phyloP scores from a whole-genome alignment of 208 protist species.

The Angomonas ambiguus region DNA sequence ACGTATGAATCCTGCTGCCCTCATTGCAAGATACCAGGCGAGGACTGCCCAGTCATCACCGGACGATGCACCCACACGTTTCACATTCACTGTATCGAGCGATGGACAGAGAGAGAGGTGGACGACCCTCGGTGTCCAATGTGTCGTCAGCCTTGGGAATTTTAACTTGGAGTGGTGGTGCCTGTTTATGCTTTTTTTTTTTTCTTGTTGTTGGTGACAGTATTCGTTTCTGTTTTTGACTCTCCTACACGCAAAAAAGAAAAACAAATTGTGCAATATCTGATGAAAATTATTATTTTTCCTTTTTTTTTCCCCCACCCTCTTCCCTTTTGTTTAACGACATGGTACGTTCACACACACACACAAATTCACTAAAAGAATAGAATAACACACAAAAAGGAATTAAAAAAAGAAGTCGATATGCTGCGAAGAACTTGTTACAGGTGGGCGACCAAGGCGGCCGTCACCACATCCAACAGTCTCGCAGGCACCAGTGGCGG shows the following conservation, averaged over 20 bases:
- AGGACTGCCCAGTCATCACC: constrained; percentile 96
- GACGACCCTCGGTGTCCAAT: constrained; percentile 68
- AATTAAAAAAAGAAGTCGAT: too few relatives aligned
- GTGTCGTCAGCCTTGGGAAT: constrained; percentile 79
- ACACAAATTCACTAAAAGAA: too few relatives aligned
- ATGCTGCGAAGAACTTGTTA: neutral
- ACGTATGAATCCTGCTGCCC: constrained; percentile 85
- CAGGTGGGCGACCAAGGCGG: neutral
- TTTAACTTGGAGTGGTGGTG: constrained; percentile 12
- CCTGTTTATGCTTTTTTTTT: neutral
- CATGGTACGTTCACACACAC: too few relatives aligned
- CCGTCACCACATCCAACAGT: constrained; percentile 5
- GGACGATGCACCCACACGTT: constrained; percentile 98
- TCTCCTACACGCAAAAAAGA: constrained; percentile 10
- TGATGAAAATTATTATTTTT: neutral
- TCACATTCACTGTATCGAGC: constrained; percentile 99
- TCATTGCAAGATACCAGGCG: constrained; percentile 75
- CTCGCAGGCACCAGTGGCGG: neutral
- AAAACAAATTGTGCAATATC: neutral
- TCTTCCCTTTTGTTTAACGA: neutral
- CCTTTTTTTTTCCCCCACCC: constrained; percentile 5
- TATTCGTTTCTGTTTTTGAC: neutral
- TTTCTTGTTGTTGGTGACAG: constrained; percentile 3
- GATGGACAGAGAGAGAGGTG: constrained; percentile 74
- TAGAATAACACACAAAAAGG: too few relatives aligned